Evolutionary conservation across 108 stramenopile genomes (phyloP).

Genomic region (Pseudonitzschia pungens): DNA sequence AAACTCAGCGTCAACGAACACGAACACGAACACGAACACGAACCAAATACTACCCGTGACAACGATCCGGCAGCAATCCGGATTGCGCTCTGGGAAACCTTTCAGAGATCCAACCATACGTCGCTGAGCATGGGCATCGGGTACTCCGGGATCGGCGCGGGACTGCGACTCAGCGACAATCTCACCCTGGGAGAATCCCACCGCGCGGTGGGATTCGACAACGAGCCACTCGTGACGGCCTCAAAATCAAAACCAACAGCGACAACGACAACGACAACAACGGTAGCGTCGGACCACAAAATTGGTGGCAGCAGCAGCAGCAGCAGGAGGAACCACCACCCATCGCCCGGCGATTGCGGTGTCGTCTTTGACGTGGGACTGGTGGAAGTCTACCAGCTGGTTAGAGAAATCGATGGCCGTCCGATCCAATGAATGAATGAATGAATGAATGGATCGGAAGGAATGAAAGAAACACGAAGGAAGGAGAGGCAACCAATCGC

Average conservation of each 20-base stretch:
- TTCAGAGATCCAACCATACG: constrained; percentile 59
- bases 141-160: constrained; percentile 52
- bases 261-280: no score
- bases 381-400: constrained; percentile 73
- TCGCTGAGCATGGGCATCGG: constrained; percentile 82
- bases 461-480: no score
- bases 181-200: constrained; percentile 64
- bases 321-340: neutral
- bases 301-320: no score
- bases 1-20: no score
- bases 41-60: neutral
- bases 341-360: neutral
- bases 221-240: constrained; percentile 53
- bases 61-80: neutral
- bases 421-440: constrained; percentile 17
- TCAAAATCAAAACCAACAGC: no score
- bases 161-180: constrained; percentile 74
- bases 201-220: constrained; percentile 68
- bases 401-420: constrained; percentile 38
- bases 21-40: no score
- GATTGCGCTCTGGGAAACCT: constrained; percentile 54
- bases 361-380: constrained; percentile 68
- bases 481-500: no score
- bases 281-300: no score
- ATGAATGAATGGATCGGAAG: no score